Base-by-base conservation (phyloP, 2,329 filamentous ascomycete genomes). In the Epichloe uncinata region DNA sequence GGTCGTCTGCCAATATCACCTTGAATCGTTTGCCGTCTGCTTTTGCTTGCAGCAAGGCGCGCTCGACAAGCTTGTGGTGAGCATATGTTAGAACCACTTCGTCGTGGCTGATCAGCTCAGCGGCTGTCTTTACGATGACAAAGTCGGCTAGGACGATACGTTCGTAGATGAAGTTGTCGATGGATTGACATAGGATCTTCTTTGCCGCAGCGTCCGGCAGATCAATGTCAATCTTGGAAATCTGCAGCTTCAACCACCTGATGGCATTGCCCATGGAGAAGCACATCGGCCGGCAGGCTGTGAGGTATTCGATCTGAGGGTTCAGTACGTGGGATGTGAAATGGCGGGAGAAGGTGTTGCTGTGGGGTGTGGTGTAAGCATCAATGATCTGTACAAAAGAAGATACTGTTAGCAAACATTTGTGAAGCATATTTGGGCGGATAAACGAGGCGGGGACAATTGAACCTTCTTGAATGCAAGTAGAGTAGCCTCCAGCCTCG, bases 241-340 rank as follows among this genome's bases (percentile, higher is more conserved):
- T 91, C 60, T 88, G 81, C 45, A 95, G 80, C 72, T 98, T 98
- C 46, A 98, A 77, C 75, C 89, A 91, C 49, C 93, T 81, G 63
- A 98, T 95, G 36, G 89, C 89, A 65, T 97, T 98, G 53, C 93
- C 93, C 83, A 97, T 95, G 54, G 87, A 88, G 67, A 95, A 93
- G 57, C 87, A 94, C 69, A 98, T 86, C 35, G 93, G 90, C n/a
- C 93, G 83, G 62, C 90, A 96, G 57, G 88, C 88, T 53, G 87
- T 87, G 53, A 98, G 78, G 63, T 94, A 96, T 56, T 94, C 89
- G 61, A 98, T 96, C 68, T 98, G 93, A 37, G 90, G 87, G 61
- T 89, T 93, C 52, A 98, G 81, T 55, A 88, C 82, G 66, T 97
- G 88, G 11, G 87, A 85, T 34, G 88, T 93, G 59, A 98, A 82